Evolutionary conservation across 768 basidiomycete species (phyloP), one percentile per base, ranked within the genome.

Genomic region (Hygrocybe punicea): DNA sequence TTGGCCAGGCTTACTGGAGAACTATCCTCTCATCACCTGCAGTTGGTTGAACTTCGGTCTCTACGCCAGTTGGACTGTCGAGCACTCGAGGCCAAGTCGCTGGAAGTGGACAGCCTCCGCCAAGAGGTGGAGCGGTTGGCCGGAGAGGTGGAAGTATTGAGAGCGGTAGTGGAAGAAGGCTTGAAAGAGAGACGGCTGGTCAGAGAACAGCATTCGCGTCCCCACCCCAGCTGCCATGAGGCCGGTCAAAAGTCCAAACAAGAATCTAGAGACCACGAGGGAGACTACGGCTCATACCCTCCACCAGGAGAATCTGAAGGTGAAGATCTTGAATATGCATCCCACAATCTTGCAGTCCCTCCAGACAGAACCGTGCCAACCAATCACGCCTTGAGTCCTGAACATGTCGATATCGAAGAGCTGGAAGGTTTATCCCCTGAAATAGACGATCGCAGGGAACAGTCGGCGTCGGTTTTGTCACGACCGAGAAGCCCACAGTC

Each of bases 101-200:
- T 76, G 4, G 91, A 93, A 59, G 83, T 95, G 7, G 78, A 82
- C 44, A 76, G 77, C 11, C 79, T 97, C 10, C 79, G 81, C 36
- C 76, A 80, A 10, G 90, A 95, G 63, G 88, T 98, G 6, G 90
- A 94, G 63, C 72, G 86, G 42, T 81, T 97, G 5, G 86, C 83
- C 0, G 85, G 85, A 3, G 93, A 98, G 71, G 90, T 98, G 2
- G 88, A 89, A 58, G 87, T 91, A 2, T 76, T 97, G n/a, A 76
- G 89, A 10, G 87, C 85, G 1, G 87, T 94, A 0, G 91, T 98
- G 1, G 90, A 95, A 69, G 87, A 91, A 57, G 92, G 92, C 4
- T 76, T 97, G 53, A 82, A 85, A 58, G 91, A 92, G 60, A 71
- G 93, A 24, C 73, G 87, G 37, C 71, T 77, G 37, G 77, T 75